A percentile compares a stretch with the other conserved stretches of the same genome.
Conservation (phyloP, 2,329 filamentous ascomycete genomes). For the Colletotrichum costaricense region DNA sequence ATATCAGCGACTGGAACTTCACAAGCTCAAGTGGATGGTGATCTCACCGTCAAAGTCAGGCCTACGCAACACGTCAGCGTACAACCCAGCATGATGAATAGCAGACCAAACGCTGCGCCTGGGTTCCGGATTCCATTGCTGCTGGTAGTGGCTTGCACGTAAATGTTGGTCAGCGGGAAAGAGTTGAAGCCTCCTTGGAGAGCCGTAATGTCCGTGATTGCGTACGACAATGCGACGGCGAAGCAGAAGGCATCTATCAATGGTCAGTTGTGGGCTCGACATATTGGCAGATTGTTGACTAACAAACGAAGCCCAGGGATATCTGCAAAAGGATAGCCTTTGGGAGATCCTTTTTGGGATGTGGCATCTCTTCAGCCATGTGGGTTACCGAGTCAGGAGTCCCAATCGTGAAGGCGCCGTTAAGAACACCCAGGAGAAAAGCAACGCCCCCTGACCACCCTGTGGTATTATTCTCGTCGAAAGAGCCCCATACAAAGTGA, state of each 20-base stretch:
- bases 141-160: slow-evolving; percentile 64
- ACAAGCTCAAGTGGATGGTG: neutral
- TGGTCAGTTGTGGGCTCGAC: slow-evolving; percentile 51
- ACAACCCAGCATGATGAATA: slow-evolving; percentile 67
- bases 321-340: slow-evolving; percentile 62
- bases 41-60: slow-evolving; percentile 59
- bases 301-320: slow-evolving; percentile 54
- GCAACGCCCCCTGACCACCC: slow-evolving; percentile 71
- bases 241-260: slow-evolving; percentile 64
- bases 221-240: slow-evolving; percentile 63
- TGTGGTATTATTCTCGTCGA: slow-evolving; percentile 58
- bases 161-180: slow-evolving; percentile 73
- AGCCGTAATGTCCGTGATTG: slow-evolving; percentile 64
- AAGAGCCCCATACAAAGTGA: slow-evolving; percentile 64
- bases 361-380: slow-evolving; percentile 69
- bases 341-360: slow-evolving; percentile 59
- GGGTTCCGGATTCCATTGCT: slow-evolving; percentile 55
- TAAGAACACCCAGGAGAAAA: slow-evolving; percentile 73
- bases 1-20: neutral
- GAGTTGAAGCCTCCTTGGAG: slow-evolving; percentile 62
- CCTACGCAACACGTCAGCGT: slow-evolving; percentile 60
- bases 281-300: slow-evolving; percentile 51
- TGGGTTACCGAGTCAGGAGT: slow-evolving; percentile 73
- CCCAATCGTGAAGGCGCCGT: slow-evolving; percentile 74
- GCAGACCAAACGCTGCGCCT: slow-evolving; percentile 66